These are phyloP conservation scores for Pseudocercospora ulei DNA, from an alignment of 2,329 filamentous ascomycete genomes.

Conservation along the genomic window DNA sequence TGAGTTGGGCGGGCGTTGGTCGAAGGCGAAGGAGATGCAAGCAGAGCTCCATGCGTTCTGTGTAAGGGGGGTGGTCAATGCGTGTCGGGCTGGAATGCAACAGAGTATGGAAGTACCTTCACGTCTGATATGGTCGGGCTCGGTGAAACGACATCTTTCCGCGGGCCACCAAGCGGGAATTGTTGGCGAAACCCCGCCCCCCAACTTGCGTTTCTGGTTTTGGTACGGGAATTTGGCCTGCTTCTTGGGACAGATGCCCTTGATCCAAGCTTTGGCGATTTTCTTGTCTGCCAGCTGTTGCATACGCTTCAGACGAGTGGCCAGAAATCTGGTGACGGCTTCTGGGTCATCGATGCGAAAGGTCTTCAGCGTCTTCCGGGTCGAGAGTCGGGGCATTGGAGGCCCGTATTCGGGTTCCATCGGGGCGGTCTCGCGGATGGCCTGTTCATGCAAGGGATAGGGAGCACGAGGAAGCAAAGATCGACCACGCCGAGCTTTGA, in stretches of 20 bases:
- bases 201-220: constrained; percentile 49
- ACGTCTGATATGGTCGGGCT: constrained; percentile 64
- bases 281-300: constrained; percentile 64
- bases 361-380: constrained; percentile 9
- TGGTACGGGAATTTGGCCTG: constrained; percentile 65
- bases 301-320: constrained; percentile 36
- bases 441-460: constrained; percentile 6
- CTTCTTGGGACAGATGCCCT: constrained; percentile 65
- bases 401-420: constrained; percentile 1
- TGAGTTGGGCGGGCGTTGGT: constrained; percentile 26
- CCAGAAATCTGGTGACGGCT: constrained; percentile 15
- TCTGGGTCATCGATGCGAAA: constrained; percentile 19
- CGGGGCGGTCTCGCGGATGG: neutral
- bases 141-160: constrained; percentile 52
- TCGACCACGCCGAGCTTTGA: constrained; percentile 13
- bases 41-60: constrained; percentile 29
- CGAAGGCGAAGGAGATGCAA: constrained; percentile 30
- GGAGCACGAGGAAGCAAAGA: constrained; percentile 11
- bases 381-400: neutral
- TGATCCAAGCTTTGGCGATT: constrained; percentile 66
- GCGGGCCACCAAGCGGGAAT: constrained; percentile 35
- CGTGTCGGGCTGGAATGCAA: neutral
- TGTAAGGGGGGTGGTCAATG: constrained; percentile 16
- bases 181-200: constrained; percentile 26
- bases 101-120: constrained; percentile 42